Conservation (phyloP, 2,329 filamentous ascomycete genomes). For the Cercospora beticola region DNA sequence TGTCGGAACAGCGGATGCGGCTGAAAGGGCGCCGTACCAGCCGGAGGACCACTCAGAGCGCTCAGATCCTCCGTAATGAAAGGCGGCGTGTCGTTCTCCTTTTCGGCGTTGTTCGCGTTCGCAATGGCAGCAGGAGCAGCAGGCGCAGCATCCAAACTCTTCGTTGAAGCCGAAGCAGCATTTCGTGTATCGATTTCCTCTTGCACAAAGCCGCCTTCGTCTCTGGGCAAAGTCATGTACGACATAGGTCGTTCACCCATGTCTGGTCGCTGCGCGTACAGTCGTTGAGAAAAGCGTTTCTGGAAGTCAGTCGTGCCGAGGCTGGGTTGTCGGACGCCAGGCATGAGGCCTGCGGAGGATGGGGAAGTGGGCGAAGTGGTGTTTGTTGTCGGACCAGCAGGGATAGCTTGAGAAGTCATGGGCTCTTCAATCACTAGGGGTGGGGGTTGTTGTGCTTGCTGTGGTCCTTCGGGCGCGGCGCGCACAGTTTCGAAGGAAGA, state of each 20-base stretch:
- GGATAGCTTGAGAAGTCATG: conserved; percentile 23
- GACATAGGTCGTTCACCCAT: conserved; percentile 32
- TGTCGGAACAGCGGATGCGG: conserved; percentile 30
- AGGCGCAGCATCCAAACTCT: not conserved
- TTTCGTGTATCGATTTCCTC: conserved; percentile 22
- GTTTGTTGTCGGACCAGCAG: conserved; percentile 12
- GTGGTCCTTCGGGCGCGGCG: not conserved
- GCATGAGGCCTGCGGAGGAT: conserved; percentile 4
- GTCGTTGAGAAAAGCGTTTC: conserved; percentile 25
- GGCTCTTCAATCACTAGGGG: conserved; percentile 1
- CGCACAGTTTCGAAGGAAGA: not conserved
- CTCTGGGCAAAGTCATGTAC: conserved; percentile 30
- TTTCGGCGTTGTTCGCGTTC: not conserved
- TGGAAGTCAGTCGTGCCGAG: conserved; percentile 9
- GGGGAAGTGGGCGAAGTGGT: not conserved
- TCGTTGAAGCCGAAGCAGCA: not conserved
- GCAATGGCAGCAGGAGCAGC: not conserved
- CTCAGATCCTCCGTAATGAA: conserved; percentile 25
- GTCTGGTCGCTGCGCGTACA: conserved; percentile 18
- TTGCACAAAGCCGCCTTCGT: conserved; percentile 23
- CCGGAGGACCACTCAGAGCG: conserved; percentile 26
- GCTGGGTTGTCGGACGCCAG: not conserved
- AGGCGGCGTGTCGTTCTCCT: not conserved
- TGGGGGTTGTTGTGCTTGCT: not conserved
- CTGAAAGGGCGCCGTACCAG: conserved; percentile 28